Evolutionary conservation across 805 yeast species (phyloP), one percentile per base, ranked within the genome.

Genomic region (Wickerhamomyces queroliae): DNA sequence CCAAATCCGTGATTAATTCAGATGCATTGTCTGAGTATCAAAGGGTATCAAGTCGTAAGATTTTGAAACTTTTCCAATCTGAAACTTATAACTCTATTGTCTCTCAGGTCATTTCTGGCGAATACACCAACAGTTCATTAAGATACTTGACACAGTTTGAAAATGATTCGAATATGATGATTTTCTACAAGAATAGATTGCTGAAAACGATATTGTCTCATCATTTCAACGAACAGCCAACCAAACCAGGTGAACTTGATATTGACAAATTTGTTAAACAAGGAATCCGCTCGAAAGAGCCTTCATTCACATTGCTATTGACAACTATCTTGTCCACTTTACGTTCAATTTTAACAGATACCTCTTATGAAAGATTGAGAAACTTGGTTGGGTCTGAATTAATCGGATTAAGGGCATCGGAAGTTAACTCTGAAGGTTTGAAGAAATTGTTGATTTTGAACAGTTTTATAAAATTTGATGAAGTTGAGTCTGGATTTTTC

Each of bases 371-470:
- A 15, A 68, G 80, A 42, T 47, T 75, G 9, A 70, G 89, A 46
- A 83, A 79, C 46, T 67, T 69, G 40, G 62, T 75, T n/a, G 78
- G 79, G 12, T 76, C 90, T 1, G 88, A 81, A 48, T 54, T 83
- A 17, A 62, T 83, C 34, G 86, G 88, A 1, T 60, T 73, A 2
- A 67, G 66, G 37, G 49, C 69, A 2, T 37, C 58, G 0, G 72
- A 72, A 24, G 66, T 80, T 11, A 37, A 68, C 7, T 35, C 51
- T 3, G 54, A 54, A 3, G 83, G 83, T 0, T 54, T 76, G 26
- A 58, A 56, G 13, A 69, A 71, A 56, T 42, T 83, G 4, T 61
- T 77, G 1, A 47, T 80, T 3, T 59, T 82, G 29, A 68, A 65
- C 35, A 64, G 68, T 41, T 59, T 66, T 45, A 64, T 77, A 42